A percentile compares a stretch with the other conserved stretches of the same genome.
phyloP scores from a whole-genome alignment of 495 filamentous ascomycete genomes.

The Daldinia bambusicola region DNA sequence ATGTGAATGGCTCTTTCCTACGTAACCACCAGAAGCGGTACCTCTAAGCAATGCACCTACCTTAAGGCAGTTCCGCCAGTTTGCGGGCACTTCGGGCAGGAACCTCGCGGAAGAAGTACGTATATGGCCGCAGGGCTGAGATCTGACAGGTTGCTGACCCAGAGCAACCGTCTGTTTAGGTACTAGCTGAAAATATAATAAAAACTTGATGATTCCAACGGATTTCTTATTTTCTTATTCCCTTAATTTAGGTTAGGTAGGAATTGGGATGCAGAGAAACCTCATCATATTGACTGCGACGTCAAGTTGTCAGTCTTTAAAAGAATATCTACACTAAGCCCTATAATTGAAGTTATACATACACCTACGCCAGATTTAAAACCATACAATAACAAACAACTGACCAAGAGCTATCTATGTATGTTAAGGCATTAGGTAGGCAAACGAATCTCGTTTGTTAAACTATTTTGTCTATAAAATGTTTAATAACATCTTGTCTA shows the following conservation, averaged over 20 bases:
- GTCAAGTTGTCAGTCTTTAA: background rate
- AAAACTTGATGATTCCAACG: background rate
- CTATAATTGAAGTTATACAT: constrained; percentile 3
- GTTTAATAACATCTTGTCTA: background rate
- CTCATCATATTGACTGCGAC: background rate
- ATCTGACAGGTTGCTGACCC: background rate
- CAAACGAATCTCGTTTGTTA: background rate
- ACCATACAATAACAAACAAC: background rate
- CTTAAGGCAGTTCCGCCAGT: background rate
- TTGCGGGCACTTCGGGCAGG: background rate
- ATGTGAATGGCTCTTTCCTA: constrained; percentile 3
- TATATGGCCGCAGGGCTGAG: background rate
- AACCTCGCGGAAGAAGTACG: background rate
- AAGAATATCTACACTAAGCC: background rate
- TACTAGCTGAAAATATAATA: background rate
- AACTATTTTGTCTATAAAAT: background rate
- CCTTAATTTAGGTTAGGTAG: background rate
- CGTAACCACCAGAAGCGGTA: background rate
- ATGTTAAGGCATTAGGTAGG: background rate
- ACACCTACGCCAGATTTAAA: background rate
- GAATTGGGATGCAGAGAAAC: background rate
- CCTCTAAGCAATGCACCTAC: background rate
- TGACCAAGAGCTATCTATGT: background rate
- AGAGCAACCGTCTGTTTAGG: background rate
- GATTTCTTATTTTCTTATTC: background rate